phyloP scores from a whole-genome alignment of 192 early-diverging fungal genomes.

The Coemansia sp. region DNA sequence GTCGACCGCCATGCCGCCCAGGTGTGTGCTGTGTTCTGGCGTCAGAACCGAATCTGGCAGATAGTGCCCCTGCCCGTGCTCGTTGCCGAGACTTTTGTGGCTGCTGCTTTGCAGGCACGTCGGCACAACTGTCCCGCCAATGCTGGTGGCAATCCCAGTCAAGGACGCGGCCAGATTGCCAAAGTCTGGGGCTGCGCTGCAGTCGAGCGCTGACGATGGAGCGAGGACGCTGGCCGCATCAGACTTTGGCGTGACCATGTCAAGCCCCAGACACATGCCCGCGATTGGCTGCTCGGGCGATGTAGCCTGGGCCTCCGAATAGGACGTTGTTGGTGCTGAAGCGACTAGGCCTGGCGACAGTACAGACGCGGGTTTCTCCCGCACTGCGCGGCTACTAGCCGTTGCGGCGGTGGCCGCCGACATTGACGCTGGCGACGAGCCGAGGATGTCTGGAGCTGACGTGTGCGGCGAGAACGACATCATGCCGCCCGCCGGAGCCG shows the following conservation, averaged over 20 bases:
- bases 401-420: conserved; percentile 12
- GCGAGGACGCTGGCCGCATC: neutral
- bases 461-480: conserved; percentile 13
- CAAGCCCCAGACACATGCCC: conserved; percentile 2
- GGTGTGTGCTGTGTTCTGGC: conserved; percentile 7
- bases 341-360: too few species aligned
- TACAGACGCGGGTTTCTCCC: too few species aligned
- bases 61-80: too few species aligned
- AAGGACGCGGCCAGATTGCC: neutral
- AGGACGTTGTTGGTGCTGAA: too few species aligned
- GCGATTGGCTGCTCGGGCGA: neutral
- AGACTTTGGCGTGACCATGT: neutral
- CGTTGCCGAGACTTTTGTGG: too few species aligned
- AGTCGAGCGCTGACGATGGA: neutral
- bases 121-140: neutral
- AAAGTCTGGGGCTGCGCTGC: neutral
- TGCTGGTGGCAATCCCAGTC: too few species aligned
- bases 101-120: neutral
- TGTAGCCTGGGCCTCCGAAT: conserved; percentile 9
- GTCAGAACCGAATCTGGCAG: too few species aligned
- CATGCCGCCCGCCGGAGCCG: conserved; percentile 20
- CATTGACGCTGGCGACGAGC: conserved; percentile 21
- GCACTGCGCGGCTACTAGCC: neutral
- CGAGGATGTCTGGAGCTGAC: conserved; percentile 4
- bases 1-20: conserved; percentile 32